A percentile compares a stretch with the other conserved stretches of the same genome.
These are phyloP conservation scores for Moesziomyces parantarcticus DNA, from an alignment of 1,284 basidiomycete species.

Conservation along the genomic window DNA sequence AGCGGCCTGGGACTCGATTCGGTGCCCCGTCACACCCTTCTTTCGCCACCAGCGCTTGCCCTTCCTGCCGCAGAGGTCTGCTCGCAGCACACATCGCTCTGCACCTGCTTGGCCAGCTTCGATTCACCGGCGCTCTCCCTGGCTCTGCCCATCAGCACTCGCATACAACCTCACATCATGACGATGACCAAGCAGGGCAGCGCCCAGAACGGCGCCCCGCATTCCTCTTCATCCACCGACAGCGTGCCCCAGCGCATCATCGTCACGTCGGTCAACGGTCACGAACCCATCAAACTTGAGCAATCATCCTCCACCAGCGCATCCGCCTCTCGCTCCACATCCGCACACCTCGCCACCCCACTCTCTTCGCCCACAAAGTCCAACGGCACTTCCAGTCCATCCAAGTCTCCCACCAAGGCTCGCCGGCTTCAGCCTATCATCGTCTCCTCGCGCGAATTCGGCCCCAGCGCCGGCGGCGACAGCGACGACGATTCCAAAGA, in stretches of 20 bases:
- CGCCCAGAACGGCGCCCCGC: conserved; percentile 2
- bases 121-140: no score
- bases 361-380: conserved; percentile 33
- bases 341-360: conserved; percentile 24
- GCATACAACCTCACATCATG: conserved; percentile 9
- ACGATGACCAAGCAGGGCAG: conserved; percentile 18
- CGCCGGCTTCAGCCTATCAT: conserved; percentile 43
- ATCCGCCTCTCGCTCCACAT: conserved; percentile 6
- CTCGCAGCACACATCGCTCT: not conserved
- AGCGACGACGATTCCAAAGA: conserved; percentile 33
- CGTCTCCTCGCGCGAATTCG: conserved; percentile 45
- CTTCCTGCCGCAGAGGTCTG: not conserved
- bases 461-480: conserved; percentile 38
- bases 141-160: not conserved
- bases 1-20: not conserved
- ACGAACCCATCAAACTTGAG: conserved; percentile 39
- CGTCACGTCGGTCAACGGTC: conserved; percentile 50
- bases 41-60: not conserved
- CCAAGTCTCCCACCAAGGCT: conserved; percentile 35
- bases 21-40: not conserved
- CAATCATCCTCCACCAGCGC: conserved; percentile 9
- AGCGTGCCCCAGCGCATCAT: conserved; percentile 35
- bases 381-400: conserved; percentile 19
- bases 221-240: conserved; percentile 14
- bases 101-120: no score